These are phyloP conservation scores for Clathrospora elynae DNA, from an alignment of 2,329 filamentous ascomycete species.

Conservation along the genomic window DNA sequence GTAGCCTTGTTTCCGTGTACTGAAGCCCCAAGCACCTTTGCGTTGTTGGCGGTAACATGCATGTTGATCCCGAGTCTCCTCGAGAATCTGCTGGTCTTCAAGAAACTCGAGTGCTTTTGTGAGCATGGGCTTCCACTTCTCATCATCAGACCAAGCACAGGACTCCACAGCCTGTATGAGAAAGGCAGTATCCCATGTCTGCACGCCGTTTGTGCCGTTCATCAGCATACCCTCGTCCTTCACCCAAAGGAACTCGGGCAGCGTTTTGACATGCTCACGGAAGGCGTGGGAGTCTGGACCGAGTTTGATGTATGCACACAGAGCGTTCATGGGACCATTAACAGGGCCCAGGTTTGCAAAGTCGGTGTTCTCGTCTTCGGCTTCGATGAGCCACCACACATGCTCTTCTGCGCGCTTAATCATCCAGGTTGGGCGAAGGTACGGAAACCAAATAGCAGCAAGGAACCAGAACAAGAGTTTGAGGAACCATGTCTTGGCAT, in stretches of 20 bases:
- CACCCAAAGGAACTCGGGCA: slow-evolving; percentile 89
- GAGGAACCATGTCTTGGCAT: slow-evolving; percentile 86
- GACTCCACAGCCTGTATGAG: slow-evolving; percentile 81
- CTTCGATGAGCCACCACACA: slow-evolving; percentile 80
- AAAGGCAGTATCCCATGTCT: slow-evolving; percentile 96
- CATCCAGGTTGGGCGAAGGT: slow-evolving; percentile 69
- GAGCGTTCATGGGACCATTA: slow-evolving; percentile 86
- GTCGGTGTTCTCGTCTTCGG: slow-evolving; percentile 92
- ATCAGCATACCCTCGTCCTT: slow-evolving; percentile 90
- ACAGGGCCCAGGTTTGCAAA: slow-evolving; percentile 87
- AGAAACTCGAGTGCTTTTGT: slow-evolving; percentile 81
- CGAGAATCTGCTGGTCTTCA: slow-evolving; percentile 87
- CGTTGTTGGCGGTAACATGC: slow-evolving; percentile 86
- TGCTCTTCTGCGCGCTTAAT: slow-evolving; percentile 77
- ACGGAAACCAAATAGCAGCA: slow-evolving; percentile 79
- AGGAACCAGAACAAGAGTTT: slow-evolving; percentile 79
- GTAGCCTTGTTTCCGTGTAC: slow-evolving; percentile 89
- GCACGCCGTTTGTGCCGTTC: slow-evolving; percentile 97
- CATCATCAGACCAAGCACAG: slow-evolving; percentile 75
- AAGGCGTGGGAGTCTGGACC: slow-evolving; percentile 76
- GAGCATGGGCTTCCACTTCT: slow-evolving; percentile 82
- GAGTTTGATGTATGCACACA: slow-evolving; percentile 82
- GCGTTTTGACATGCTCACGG: slow-evolving; percentile 75
- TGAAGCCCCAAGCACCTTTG: slow-evolving; percentile 96
- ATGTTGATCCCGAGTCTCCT: slow-evolving; percentile 77